Evolutionary conservation across 2,329 filamentous ascomycete species (phyloP).

Genomic region (Ophiostoma sp.): DNA sequence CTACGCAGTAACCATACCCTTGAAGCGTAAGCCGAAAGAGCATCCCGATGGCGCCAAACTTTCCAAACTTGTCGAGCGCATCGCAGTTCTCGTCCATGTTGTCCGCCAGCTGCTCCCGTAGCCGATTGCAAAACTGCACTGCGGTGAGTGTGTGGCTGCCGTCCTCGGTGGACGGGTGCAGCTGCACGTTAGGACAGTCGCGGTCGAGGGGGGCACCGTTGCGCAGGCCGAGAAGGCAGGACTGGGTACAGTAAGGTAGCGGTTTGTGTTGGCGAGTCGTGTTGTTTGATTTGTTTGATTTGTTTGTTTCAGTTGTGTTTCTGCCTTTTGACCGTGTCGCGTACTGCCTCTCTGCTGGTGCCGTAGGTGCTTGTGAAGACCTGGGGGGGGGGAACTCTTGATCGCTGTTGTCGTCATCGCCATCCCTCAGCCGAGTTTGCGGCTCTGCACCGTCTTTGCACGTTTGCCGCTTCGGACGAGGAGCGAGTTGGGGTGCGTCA

Average conservation of each 20-base stretch:
- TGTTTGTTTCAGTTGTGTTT: not conserved
- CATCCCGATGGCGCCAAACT: constrained; percentile 13
- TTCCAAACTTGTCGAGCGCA: constrained; percentile 18
- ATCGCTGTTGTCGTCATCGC: constrained; percentile 12
- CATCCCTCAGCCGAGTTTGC: not conserved
- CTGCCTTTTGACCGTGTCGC: not conserved
- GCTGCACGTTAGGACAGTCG: constrained; percentile 18
- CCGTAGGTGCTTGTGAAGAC: too few species aligned
- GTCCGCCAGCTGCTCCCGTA: constrained; percentile 13
- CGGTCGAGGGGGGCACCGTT: constrained; percentile 17
- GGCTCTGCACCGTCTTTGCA: too few species aligned
- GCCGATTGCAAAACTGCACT: not conserved
- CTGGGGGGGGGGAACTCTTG: too few species aligned
- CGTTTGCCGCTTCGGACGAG: too few species aligned
- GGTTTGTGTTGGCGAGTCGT: not conserved
- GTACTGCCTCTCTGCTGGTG: not conserved
- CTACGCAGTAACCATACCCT: constrained; percentile 18
- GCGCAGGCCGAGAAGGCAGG: constrained; percentile 19
- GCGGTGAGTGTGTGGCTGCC: not conserved
- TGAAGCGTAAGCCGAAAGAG: constrained; percentile 19
- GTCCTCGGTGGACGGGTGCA: too few species aligned
- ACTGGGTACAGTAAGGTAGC: constrained; percentile 20
- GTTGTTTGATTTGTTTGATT: not conserved
- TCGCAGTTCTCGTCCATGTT: constrained; percentile 19
- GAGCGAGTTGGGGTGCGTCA: not conserved